Percentiles rank a stretch among this genome's conserved stretches.
These are phyloP conservation scores for Paramarasmius palmivorus DNA, from an alignment of 1,284 basidiomycete species.

Conservation along the genomic window DNA sequence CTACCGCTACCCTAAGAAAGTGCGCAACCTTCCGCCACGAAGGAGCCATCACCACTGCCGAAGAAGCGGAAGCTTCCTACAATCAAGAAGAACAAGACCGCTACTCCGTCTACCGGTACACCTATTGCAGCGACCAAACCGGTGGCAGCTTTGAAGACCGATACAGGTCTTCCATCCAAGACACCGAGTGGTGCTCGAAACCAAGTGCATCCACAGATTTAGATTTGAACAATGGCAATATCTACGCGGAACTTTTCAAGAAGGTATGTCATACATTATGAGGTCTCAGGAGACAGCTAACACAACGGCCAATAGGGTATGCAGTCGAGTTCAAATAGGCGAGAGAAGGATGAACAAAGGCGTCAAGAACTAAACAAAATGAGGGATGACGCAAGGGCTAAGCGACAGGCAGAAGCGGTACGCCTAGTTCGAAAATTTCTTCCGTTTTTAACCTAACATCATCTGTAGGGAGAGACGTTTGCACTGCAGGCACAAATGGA, in stretches of 20 bases:
- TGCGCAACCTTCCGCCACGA: conserved; percentile 16
- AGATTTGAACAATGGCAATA: conserved; percentile 58
- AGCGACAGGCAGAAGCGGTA: conserved; percentile 57
- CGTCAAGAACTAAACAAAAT: conserved; percentile 67
- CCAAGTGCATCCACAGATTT: conserved; percentile 48
- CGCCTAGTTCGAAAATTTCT: conserved; percentile 24
- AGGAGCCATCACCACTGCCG: conserved; percentile 31
- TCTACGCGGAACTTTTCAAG: conserved; percentile 70
- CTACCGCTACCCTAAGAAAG: conserved; percentile 4
- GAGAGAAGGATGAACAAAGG: conserved; percentile 69
- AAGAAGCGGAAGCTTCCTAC: conserved; percentile 70
- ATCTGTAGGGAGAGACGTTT: conserved; percentile 55
- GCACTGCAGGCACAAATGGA: conserved; percentile 71
- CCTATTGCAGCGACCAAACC: conserved; percentile 14
- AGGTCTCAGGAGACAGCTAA: conserved; percentile 3
- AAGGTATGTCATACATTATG: conserved; percentile 40
- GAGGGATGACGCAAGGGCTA: conserved; percentile 68
- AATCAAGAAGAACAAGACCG: conserved; percentile 70
- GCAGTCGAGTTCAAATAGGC: conserved; percentile 55
- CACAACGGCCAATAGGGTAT: conserved; percentile 55
- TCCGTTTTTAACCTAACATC: conserved; percentile 5
- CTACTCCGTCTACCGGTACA: conserved; percentile 17
- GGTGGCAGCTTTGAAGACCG: conserved; percentile 23
- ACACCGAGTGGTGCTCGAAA: conserved; percentile 12
- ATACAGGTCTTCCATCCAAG: conserved; percentile 34